A percentile compares a stretch with the other conserved stretches of the same genome.
These are phyloP conservation scores for Pythium diclinum DNA, from an alignment of 352 stramenopile species.

Conservation along the genomic window DNA sequence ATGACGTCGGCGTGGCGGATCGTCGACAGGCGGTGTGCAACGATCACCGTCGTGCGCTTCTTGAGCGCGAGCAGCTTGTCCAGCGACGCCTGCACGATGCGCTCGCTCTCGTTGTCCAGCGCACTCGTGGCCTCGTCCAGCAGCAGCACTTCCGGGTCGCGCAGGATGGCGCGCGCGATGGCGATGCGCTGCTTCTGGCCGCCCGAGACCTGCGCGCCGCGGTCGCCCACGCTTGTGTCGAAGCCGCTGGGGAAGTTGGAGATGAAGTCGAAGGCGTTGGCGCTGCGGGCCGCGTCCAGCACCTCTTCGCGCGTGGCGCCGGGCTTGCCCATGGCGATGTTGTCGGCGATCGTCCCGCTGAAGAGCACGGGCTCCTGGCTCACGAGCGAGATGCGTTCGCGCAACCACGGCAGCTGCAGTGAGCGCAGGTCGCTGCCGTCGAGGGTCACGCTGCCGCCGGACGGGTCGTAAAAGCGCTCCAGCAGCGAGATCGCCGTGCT, in stretches of 20 bases:
- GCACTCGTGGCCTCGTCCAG: constrained; percentile 90
- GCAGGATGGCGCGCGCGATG: constrained; percentile 91
- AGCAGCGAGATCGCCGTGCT: constrained; percentile 71
- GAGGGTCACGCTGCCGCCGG: constrained; percentile 47
- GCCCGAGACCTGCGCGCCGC: constrained; percentile 84
- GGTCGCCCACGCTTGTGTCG: constrained; percentile 87
- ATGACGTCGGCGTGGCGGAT: constrained; percentile 88
- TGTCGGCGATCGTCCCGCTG: constrained; percentile 59
- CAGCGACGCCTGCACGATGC: constrained; percentile 38
- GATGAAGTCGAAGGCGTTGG: constrained; percentile 93
- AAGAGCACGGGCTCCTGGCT: constrained; percentile 91
- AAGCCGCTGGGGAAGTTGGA: constrained; percentile 84
- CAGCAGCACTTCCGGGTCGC: constrained; percentile 84
- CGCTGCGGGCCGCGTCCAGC: constrained; percentile 52
- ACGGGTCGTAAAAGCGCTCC: constrained; percentile 76
- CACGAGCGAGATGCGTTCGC: constrained; percentile 77
- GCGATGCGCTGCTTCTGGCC: constrained; percentile 93
- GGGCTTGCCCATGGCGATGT: constrained; percentile 72
- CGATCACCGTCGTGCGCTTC: constrained; percentile 87
- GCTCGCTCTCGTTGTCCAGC: constrained; percentile 78
- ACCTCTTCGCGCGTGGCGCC: constrained; percentile 73
- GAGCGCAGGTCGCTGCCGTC: constrained; percentile 47
- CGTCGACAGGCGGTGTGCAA: constrained; percentile 92
- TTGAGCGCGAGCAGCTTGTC: constrained; percentile 43
- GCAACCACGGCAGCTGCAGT: constrained; percentile 54